phyloP scores from a whole-genome alignment of 805 yeast genomes.

The Blastobotrys muscicola region DNA sequence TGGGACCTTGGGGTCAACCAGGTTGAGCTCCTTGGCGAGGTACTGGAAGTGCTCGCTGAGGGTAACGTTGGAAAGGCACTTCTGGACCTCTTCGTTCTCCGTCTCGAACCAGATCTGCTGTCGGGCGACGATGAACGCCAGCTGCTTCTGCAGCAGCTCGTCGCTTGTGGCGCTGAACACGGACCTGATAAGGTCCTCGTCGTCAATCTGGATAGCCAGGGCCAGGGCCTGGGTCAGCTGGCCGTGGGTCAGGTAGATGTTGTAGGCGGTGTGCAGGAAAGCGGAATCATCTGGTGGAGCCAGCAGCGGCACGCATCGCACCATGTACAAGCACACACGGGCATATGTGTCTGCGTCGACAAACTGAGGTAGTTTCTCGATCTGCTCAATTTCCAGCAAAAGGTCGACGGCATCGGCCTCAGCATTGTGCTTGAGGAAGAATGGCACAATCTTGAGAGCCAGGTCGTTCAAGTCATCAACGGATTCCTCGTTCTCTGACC shows the following conservation, averaged over 20 bases:
- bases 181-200: slow-evolving; percentile 62
- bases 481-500: slow-evolving; percentile 19
- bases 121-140: slow-evolving; percentile 79
- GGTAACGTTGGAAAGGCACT: slow-evolving; percentile 70
- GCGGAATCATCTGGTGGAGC: slow-evolving; percentile 91
- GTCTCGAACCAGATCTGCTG: slow-evolving; percentile 72
- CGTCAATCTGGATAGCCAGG: slow-evolving; percentile 81
- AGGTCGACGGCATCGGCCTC: slow-evolving; percentile 98
- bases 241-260: slow-evolving; percentile 69
- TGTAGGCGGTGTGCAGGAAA: slow-evolving; percentile 78
- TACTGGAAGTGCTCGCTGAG: slow-evolving; percentile 72
- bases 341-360: slow-evolving; percentile 78
- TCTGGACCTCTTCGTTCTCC: slow-evolving; percentile 54
- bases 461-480: slow-evolving; percentile 45
- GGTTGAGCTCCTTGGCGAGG: slow-evolving; percentile 76
- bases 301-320: slow-evolving; percentile 89
- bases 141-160: slow-evolving; percentile 64
- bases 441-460: slow-evolving; percentile 73
- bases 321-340: slow-evolving; percentile 90
- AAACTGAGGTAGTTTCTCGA: slow-evolving; percentile 71
- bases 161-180: slow-evolving; percentile 80
- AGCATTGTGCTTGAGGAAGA: slow-evolving; percentile 87
- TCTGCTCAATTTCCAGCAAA: slow-evolving; percentile 77
- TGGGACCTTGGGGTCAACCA: slow-evolving; percentile 84
- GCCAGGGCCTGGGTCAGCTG: slow-evolving; percentile 85